Conservation (phyloP, 2,329 filamentous ascomycete species). For the Cercospora janseana region DNA sequence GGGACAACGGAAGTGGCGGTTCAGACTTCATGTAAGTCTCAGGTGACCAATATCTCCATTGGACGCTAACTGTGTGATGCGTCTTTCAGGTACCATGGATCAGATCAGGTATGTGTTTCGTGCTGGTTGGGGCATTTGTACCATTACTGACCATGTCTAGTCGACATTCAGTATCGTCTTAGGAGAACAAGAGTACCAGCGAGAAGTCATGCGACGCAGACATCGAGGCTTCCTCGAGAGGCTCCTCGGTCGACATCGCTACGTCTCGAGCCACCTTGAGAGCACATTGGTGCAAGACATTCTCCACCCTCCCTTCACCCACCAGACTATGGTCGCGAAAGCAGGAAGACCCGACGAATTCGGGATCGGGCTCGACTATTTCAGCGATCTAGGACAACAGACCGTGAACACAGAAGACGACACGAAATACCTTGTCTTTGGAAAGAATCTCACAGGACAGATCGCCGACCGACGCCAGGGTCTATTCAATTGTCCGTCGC, state of each 20-base stretch:
- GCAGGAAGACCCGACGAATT: conserved; percentile 42
- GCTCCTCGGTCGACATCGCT: conserved; percentile 17
- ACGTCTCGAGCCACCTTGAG: conserved; percentile 22
- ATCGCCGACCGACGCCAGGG: conserved; percentile 10
- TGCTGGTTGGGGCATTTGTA: neutral
- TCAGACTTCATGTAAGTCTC: conserved; percentile 27
- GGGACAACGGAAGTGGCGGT: conserved; percentile 30
- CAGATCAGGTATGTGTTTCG: conserved; percentile 4
- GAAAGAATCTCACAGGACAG: conserved; percentile 18
- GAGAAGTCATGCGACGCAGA: conserved; percentile 30
- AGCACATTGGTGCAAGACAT: conserved; percentile 23
- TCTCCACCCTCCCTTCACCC: conserved; percentile 23
- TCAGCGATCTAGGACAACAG: conserved; percentile 29
- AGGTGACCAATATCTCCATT: neutral
- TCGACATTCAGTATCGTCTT: conserved; percentile 32
- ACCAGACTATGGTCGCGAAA: conserved; percentile 36
- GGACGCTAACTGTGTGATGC: neutral
- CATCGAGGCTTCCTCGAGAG: conserved; percentile 19
- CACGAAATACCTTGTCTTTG: conserved; percentile 16
- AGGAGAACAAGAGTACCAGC: conserved; percentile 35
- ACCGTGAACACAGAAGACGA: conserved; percentile 28
- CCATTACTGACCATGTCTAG: conserved; percentile 23
- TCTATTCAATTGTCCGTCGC: conserved; percentile 16
- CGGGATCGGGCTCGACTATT: conserved; percentile 35
- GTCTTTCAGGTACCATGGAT: conserved; percentile 7